These are phyloP conservation scores for Colletotrichum brevisporum DNA, from an alignment of 2,329 filamentous ascomycete species.

Conservation along the genomic window DNA sequence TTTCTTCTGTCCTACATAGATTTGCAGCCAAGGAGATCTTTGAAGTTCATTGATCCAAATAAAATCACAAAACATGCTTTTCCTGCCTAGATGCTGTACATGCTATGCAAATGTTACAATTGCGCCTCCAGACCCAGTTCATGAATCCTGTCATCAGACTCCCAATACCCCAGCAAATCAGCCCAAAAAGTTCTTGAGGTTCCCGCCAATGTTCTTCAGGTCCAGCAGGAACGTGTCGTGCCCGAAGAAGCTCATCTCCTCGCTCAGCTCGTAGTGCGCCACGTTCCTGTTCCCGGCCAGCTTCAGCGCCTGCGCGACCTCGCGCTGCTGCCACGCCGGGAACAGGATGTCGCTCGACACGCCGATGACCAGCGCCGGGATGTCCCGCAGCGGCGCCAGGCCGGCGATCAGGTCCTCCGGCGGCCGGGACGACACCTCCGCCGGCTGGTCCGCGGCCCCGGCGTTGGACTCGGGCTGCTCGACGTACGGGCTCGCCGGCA, in stretches of 20 bases:
- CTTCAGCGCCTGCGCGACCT: slow-evolving; percentile 88
- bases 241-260: slow-evolving; percentile 94
- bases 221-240: slow-evolving; percentile 97
- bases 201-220: slow-evolving; percentile 90
- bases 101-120: slow-evolving; percentile 6
- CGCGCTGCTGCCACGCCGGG: slow-evolving; percentile 97
- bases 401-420: slow-evolving; percentile 86
- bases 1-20: too few relatives aligned
- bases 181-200: slow-evolving; percentile 82
- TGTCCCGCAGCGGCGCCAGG: slow-evolving; percentile 78
- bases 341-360: slow-evolving; percentile 97
- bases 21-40: too few relatives aligned
- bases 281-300: slow-evolving; percentile 85
- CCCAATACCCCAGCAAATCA: slow-evolving; percentile 50
- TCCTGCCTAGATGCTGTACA: slow-evolving; percentile 8
- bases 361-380: slow-evolving; percentile 89
- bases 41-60: too few relatives aligned
- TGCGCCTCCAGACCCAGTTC: background rate
- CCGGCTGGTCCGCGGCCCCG: slow-evolving; percentile 49
- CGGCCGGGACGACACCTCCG: slow-evolving; percentile 63
- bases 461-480: slow-evolving; percentile 75
- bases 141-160: background rate
- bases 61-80: background rate
- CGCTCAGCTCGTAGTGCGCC: slow-evolving; percentile 89
- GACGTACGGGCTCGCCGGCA: slow-evolving; percentile 87